Evolutionary conservation across 2,329 filamentous ascomycete species (phyloP), one percentile per base, ranked within the genome.

Genomic region (Phoma sp.): DNA sequence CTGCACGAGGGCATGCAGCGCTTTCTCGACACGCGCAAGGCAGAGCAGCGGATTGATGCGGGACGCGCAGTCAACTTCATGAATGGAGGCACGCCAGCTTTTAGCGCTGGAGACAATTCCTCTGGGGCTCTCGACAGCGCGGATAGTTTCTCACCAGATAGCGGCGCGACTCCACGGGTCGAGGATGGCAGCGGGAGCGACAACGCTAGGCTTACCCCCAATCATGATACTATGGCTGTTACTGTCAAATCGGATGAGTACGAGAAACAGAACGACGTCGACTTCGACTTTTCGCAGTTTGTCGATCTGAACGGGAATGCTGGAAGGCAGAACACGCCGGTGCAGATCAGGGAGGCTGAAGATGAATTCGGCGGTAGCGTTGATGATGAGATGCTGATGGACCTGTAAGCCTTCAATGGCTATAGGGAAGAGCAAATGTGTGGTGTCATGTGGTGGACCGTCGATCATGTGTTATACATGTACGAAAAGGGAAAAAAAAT

Each of bases 331-430:
- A 8, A 1, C 38, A 27, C 44, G 3, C 33, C 27, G 5, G 22
- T 33, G 35, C 33, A n/a, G 5, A 19, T 6, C 19, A n/a, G 43
- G 15, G 43, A 38, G n/a, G 24, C n/a, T n/a, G 55, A 57, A 15
- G 36, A 43, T 3, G 49, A 41, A 2, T 47, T 50, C 13, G 49
- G 40, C 2, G 55, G 59, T 15, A 57, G 45, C n/a, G 41, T 63
- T 3, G 65, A 65, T 2, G 68, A 70, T 29, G 68, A 68, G 3
- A 70, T 69, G 68, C 47, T 70, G 53, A 57, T 69, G 64, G 66
- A 66, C 37, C 9, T 64, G 15, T 68, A 25, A 43, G 32, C 12
- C 1, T 7, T 32, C n/a, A 17, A 15, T 17, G n/a, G 32, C 15
- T 4, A 35, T 15, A n/a, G 5, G 9, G 8, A n/a, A 10, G 3